Percentiles rank a stretch among this genome's conserved stretches.
Conservation (phyloP, 1,139 yeast species). For the Komagataea norvegica region DNA sequence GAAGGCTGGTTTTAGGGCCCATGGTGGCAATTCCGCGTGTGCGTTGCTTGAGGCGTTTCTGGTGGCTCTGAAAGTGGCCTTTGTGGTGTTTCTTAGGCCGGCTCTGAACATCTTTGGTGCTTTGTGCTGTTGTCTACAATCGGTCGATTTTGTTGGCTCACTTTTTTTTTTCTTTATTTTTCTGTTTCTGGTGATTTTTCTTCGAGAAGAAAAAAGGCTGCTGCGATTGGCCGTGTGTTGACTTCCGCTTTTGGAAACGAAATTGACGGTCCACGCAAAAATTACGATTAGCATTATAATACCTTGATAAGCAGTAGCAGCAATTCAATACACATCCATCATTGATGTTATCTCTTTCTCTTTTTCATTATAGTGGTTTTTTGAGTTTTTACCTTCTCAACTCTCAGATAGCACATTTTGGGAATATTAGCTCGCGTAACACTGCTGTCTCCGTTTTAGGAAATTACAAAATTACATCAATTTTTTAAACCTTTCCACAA, state of each 20-base stretch:
- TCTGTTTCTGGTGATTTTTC: constrained; percentile 1
- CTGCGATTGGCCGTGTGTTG: constrained; percentile 16
- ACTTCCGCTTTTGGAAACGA: constrained; percentile 19
- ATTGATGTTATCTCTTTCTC: no score
- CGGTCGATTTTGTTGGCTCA: constrained; percentile 10
- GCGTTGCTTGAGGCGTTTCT: constrained; percentile 23
- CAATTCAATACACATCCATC: no score
- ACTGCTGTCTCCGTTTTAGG: constrained; percentile 9
- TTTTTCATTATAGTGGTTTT: no score
- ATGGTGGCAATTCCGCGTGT: constrained; percentile 28
- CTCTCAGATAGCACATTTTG: no score
- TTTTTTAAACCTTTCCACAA: constrained; percentile 33
- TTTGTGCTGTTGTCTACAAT: constrained; percentile 1
- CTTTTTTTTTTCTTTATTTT: no score
- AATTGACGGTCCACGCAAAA: no score
- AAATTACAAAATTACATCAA: constrained; percentile 9
- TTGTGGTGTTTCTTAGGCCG: constrained; percentile 18
- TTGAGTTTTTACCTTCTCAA: no score
- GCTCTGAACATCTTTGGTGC: constrained; percentile 21
- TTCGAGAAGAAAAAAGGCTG: constrained; percentile 2
- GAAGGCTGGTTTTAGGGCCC: constrained; percentile 34
- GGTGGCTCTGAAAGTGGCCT: constrained; percentile 13
- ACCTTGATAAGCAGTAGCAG: no score
- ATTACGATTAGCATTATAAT: no score
- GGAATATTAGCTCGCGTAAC: constrained; percentile 9